These are phyloP conservation scores for Eremomyces bilateralis DNA, from an alignment of 495 filamentous ascomycete genomes.

Conservation along the genomic window DNA sequence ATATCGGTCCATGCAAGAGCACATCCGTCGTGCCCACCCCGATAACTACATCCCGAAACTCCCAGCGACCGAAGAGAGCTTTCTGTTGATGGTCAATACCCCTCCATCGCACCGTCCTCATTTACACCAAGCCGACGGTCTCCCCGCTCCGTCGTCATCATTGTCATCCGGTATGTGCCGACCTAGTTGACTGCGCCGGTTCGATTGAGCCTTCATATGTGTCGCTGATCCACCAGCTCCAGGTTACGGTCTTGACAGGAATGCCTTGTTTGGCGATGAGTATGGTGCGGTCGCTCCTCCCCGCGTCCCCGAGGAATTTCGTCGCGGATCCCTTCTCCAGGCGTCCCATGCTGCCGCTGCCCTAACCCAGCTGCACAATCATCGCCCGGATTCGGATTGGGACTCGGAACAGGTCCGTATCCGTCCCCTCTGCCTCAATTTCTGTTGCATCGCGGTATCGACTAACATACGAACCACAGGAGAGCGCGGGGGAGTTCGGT, in stretches of 20 bases:
- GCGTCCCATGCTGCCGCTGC: slow-evolving; percentile 69
- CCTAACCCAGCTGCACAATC: slow-evolving; percentile 67
- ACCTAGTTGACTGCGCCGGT: slow-evolving; percentile 9
- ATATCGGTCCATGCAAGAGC: slow-evolving; percentile 98
- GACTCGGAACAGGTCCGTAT: slow-evolving; percentile 51
- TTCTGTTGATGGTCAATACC: slow-evolving; percentile 82
- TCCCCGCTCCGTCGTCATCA: slow-evolving; percentile 22
- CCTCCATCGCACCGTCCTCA: slow-evolving; percentile 63
- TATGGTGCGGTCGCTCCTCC: slow-evolving; percentile 52
- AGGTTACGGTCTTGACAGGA: slow-evolving; percentile 17
- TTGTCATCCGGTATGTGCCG: no score
- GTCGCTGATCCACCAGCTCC: slow-evolving; percentile 6
- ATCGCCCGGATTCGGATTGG: slow-evolving; percentile 63
- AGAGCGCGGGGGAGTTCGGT: no score
- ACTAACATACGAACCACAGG: no score
- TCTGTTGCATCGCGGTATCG: no score
- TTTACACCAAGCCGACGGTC: no score
- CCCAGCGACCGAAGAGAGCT: slow-evolving; percentile 96
- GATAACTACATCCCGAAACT: slow-evolving; percentile 98
- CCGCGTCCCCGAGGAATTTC: slow-evolving; percentile 49
- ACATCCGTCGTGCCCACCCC: slow-evolving; percentile 92
- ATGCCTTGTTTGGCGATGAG: slow-evolving; percentile 28
- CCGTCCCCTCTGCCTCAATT: neutral
- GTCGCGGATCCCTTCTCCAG: slow-evolving; percentile 36
- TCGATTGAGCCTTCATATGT: neutral